These are phyloP conservation scores for Cetradonia linearis DNA, from an alignment of 495 filamentous ascomycete species.

Conservation along the genomic window DNA sequence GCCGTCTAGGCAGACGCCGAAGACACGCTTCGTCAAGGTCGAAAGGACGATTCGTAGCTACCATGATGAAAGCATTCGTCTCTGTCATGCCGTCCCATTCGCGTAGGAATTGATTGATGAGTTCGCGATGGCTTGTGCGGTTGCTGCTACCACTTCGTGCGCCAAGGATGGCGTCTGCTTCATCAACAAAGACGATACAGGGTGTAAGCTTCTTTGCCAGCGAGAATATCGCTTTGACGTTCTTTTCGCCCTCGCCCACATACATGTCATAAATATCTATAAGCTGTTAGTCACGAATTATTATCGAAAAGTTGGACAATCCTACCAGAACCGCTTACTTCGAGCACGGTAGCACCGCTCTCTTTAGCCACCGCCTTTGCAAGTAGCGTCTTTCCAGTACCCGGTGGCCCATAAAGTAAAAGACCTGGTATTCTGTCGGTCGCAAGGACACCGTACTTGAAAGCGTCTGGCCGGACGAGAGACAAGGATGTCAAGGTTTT, in stretches of 20 bases:
- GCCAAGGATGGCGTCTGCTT: conserved; percentile 85
- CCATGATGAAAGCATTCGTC: conserved; percentile 90
- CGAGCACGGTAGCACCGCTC: conserved; percentile 75
- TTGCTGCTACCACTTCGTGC: conserved; percentile 49
- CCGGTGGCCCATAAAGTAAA: conserved; percentile 87
- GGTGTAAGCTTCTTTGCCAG: conserved; percentile 88
- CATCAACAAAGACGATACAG: conserved; percentile 92
- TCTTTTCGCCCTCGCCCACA: conserved; percentile 94
- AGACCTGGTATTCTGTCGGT: conserved; percentile 84
- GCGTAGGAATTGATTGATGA: conserved; percentile 95
- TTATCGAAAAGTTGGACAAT: background rate
- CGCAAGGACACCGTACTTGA: conserved; percentile 87
- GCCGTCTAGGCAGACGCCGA: conserved; percentile 63
- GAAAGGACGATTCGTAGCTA: conserved; percentile 92
- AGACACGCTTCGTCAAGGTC: conserved; percentile 94
- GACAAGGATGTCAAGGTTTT: conserved; percentile 85
- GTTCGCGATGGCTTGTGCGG: conserved; percentile 64
- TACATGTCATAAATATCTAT: conserved; percentile 88
- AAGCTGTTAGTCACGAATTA: conserved; percentile 43
- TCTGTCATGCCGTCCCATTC: conserved; percentile 95
- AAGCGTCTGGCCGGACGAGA: conserved; percentile 81
- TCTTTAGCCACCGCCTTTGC: conserved; percentile 96
- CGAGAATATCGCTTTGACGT: conserved; percentile 83
- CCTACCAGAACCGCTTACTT: conserved; percentile 48
- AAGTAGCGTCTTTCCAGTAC: conserved; percentile 90